Conservation (phyloP, 352 stramenopile species). For the Peronospora destructor region DNA sequence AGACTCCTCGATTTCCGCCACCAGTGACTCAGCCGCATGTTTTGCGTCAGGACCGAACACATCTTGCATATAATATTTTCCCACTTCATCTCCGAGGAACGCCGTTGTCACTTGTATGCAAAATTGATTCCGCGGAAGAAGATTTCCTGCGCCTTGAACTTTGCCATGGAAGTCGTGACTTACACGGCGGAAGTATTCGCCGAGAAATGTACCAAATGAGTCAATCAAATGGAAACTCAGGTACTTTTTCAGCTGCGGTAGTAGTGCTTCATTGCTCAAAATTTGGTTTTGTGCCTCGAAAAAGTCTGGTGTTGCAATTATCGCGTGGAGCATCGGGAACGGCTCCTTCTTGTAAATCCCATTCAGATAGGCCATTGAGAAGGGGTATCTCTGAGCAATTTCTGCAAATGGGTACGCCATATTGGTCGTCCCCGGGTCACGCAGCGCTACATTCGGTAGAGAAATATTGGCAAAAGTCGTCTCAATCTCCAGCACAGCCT, state of each 20-base stretch:
- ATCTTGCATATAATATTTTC: constrained; percentile 83
- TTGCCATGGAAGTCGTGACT: constrained; percentile 46
- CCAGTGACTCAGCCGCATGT: constrained; percentile 60
- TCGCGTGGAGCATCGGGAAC: constrained; percentile 31
- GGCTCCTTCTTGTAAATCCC: constrained; percentile 39
- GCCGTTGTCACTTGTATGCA: constrained; percentile 69
- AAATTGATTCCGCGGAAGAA: constrained; percentile 39
- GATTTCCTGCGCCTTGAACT: constrained; percentile 26
- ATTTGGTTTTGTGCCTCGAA: constrained; percentile 46
- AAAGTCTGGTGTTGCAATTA: constrained; percentile 45
- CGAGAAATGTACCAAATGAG: constrained; percentile 34
- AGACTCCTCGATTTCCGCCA: constrained; percentile 80
- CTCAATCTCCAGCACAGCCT: constrained; percentile 61
- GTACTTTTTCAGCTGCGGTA: constrained; percentile 48
- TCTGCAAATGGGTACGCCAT: constrained; percentile 77
- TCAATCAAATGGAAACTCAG: constrained; percentile 59
- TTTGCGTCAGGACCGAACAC: constrained; percentile 84
- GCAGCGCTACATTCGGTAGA: constrained; percentile 78
- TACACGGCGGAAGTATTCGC: constrained; percentile 45
- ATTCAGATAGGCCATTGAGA: constrained; percentile 42
- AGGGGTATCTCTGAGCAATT: constrained; percentile 43
- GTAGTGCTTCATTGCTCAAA: constrained; percentile 26
- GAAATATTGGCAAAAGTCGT: constrained; percentile 72
- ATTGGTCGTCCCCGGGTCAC: constrained; percentile 81
- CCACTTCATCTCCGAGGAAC: constrained; percentile 82